Conservation (phyloP, 2,329 filamentous ascomycete species). For the Colletotrichum acutatum region DNA sequence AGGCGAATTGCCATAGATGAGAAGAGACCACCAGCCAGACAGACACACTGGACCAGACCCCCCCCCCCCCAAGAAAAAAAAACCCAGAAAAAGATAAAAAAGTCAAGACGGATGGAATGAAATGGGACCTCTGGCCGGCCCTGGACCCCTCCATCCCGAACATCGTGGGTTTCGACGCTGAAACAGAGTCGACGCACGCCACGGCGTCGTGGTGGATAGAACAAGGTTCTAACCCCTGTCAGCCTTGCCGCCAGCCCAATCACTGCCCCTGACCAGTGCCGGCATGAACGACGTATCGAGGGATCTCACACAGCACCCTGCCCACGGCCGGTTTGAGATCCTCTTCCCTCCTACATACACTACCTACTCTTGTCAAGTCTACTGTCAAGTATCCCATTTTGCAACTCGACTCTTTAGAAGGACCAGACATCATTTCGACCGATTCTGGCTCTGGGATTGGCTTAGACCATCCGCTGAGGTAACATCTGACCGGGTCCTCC, state of each 20-base stretch:
- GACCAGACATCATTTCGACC: not conserved
- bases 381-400: not conserved
- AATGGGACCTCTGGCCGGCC: slow-evolving; percentile 6
- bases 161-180: slow-evolving; percentile 57
- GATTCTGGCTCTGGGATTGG: not conserved
- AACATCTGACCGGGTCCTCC: slow-evolving; percentile 2
- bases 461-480: not conserved
- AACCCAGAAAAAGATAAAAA: not conserved
- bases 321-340: slow-evolving; percentile 44
- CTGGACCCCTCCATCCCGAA: slow-evolving; percentile 47
- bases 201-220: slow-evolving; percentile 32
- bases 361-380: not conserved
- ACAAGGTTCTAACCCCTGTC: slow-evolving; percentile 38
- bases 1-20: not conserved
- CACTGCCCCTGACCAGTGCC: slow-evolving; percentile 31
- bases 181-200: slow-evolving; percentile 50
- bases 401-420: not conserved
- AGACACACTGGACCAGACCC: not conserved
- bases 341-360: slow-evolving; percentile 19
- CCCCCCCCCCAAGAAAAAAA: not conserved
- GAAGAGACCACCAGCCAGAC: not conserved
- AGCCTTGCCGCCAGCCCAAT: slow-evolving; percentile 50
- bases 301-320: slow-evolving; percentile 41
- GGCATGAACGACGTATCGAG: slow-evolving; percentile 43
- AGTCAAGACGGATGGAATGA: not conserved